These are phyloP conservation scores for Hyphodiscus sp. DNA, from an alignment of 2,329 filamentous ascomycete genomes.

Conservation along the genomic window DNA sequence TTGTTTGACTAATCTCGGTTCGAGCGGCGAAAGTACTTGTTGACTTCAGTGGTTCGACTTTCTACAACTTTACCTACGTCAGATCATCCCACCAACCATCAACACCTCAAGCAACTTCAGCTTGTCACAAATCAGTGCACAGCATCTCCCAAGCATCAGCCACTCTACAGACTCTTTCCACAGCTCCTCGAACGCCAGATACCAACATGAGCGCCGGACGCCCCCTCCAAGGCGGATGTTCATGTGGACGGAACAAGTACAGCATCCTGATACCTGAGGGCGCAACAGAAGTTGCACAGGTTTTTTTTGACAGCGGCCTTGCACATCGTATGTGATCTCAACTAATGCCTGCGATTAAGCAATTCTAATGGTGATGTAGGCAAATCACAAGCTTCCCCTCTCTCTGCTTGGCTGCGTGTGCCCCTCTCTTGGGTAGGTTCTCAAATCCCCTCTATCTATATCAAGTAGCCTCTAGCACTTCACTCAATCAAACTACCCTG, in stretches of 20 bases:
- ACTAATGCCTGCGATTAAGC: constrained; percentile 2
- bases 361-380: constrained; percentile 37
- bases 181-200: not conserved
- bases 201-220: constrained; percentile 40
- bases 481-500: no score
- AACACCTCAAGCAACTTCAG: not conserved
- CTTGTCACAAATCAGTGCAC: not conserved
- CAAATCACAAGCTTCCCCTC: constrained; percentile 60
- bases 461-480: no score
- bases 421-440: constrained; percentile 58
- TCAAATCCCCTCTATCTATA: no score
- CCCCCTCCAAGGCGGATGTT: constrained; percentile 68
- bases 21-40: no score
- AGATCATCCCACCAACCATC: not conserved
- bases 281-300: constrained; percentile 50
- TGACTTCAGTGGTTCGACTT: no score
- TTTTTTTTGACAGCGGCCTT: constrained; percentile 51
- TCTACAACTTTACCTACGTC: no score
- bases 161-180: not conserved
- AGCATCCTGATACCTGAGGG: constrained; percentile 61
- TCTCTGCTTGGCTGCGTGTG: constrained; percentile 77
- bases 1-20: no score
- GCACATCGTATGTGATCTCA: constrained; percentile 56
- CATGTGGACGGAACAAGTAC: constrained; percentile 82
- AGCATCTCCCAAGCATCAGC: not conserved